Base-by-base conservation (phyloP, 495 filamentous ascomycete genomes). In the Neurospora tetrasperma region DNA sequence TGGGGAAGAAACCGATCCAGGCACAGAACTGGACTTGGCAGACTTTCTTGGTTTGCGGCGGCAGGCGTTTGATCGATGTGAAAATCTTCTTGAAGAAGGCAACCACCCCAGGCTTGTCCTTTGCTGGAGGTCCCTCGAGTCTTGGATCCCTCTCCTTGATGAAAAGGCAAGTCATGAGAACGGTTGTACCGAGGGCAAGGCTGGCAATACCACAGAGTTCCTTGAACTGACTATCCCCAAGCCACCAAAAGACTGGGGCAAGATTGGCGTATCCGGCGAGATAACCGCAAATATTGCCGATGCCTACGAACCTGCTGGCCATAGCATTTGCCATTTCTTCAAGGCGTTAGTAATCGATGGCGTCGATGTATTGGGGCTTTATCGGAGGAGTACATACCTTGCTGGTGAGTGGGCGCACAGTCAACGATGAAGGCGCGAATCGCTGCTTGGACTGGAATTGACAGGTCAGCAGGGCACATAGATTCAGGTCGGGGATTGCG, bases 1-100 rank as follows among this genome's bases (percentile, higher is more conserved):
- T 95, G 20, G 94, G 94, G 77, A 97, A 97, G 91, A 94, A 97
- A 73, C 92, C 94, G 74, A 97, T 90, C 94, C 94, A 97, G 38
- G 92, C 92, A 72, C 91, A 93, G 77, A 97, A 88, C 79, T 97
- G 93, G 0, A 96, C 93, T 74, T 92, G 84, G 80, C 94, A 97
- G 73, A 97, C 92, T 76, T 89, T 90, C 27, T 86, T 84, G 76
- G 94, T 93, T 78, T 97, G 92, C 3, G 89, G 88, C 1, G 94
- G 93, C 4, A 97, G 85, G 69, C 88, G 84, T 71, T 86, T 87
- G 73, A 95, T 91, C 2, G 93, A 92, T 48, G 87, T 88, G 80
- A 91, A 92, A 41, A 94, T 88, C 76, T 90, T 87, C 73, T 82
- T 85, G 83, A 97, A 97, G 84, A 97, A 97, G 39, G 88, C 81